Conservation (phyloP, 306 rosid genomes). For the Vicia faba region DNA sequence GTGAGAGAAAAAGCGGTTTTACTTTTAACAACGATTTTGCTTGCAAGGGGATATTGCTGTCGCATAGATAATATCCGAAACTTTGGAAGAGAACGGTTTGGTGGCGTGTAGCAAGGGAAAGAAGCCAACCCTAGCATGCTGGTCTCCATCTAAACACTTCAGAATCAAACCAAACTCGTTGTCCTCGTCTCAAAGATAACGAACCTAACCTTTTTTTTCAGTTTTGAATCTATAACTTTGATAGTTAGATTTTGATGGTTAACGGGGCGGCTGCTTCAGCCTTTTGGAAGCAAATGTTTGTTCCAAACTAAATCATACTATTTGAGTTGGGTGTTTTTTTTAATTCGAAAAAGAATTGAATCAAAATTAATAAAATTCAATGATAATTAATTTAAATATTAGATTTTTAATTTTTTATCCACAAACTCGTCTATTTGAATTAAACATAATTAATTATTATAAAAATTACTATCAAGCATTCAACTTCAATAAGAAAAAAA, state of each 20-base stretch:
- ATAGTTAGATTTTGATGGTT: not conserved
- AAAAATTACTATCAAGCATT: no score
- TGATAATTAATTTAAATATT: no score
- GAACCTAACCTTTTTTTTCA: not conserved
- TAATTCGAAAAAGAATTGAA: no score
- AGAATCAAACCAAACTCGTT: not conserved
- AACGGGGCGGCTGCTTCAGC: not conserved
- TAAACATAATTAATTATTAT: no score
- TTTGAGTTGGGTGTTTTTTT: no score
- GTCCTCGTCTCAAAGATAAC: not conserved
- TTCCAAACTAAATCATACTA: no score
- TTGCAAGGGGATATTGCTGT: constrained; percentile 67
- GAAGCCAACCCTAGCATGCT: constrained; percentile 38
- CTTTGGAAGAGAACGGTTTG: constrained; percentile 39
- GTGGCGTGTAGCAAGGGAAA: constrained; percentile 35
- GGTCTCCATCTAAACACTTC: constrained; percentile 21
- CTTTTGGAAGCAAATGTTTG: not conserved
- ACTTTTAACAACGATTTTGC: constrained; percentile 75
- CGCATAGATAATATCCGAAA: constrained; percentile 52
- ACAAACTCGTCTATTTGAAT: no score
- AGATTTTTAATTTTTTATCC: no score
- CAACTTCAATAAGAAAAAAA: no score
- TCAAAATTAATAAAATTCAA: no score
- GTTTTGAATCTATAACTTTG: no score
- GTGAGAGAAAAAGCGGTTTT: constrained; percentile 25